These are phyloP conservation scores for Mortierella sp. DNA, from an alignment of 371 early-diverging fungal genomes.

Conservation along the genomic window DNA sequence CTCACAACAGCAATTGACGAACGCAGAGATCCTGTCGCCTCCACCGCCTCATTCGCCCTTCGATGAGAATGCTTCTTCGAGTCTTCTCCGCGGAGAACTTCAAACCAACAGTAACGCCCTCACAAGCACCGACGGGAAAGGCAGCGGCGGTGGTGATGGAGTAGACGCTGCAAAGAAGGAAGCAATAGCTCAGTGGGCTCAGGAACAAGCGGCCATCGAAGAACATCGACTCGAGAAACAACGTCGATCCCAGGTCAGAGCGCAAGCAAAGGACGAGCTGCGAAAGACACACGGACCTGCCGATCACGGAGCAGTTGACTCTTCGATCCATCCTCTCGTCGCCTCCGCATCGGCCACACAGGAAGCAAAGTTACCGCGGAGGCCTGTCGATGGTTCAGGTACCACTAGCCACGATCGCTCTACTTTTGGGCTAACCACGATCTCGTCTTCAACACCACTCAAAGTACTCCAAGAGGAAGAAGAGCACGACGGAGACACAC, in stretches of 20 bases:
- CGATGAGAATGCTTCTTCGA: background rate
- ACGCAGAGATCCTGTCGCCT: too few species aligned
- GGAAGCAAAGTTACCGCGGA: too few species aligned
- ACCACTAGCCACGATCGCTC: background rate
- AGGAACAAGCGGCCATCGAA: slow-evolving; percentile 35
- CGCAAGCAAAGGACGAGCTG: background rate
- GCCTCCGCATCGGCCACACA: too few species aligned
- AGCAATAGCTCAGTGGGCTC: slow-evolving; percentile 20
- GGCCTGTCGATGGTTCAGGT: too few species aligned
- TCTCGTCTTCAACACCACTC: background rate
- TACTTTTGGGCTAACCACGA: background rate
- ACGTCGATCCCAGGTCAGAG: background rate
- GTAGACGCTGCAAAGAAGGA: background rate
- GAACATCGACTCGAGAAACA: slow-evolving; percentile 14
- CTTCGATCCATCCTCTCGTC: background rate
- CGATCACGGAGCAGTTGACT: background rate
- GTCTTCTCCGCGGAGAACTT: background rate
- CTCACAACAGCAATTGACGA: background rate
- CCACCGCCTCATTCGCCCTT: background rate
- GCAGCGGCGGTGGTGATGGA: background rate
- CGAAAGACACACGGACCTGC: background rate
- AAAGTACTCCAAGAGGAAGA: slow-evolving; percentile 8
- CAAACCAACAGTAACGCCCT: background rate
- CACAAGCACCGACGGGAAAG: background rate
- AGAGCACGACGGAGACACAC: background rate